Base-by-base conservation (phyloP, 2,329 filamentous ascomycete species). In the Neoarthrinium moseri region DNA sequence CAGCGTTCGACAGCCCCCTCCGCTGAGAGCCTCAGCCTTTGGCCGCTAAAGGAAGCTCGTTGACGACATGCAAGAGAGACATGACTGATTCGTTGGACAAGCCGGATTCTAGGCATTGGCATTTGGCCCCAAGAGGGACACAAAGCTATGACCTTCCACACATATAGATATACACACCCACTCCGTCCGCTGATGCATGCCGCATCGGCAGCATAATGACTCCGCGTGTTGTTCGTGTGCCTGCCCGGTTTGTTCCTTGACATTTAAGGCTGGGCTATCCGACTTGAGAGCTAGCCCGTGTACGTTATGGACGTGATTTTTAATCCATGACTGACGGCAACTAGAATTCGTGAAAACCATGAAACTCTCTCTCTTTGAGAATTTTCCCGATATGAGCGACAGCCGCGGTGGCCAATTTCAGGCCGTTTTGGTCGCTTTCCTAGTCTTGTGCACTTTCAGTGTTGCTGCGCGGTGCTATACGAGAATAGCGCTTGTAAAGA, bases 381-480 rank as follows among this genome's bases (percentile, higher is more conserved):
- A 6, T 20, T 20, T 41, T 15, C 7, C 12, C 29, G 15, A 17
- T 6, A 44, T 44, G 41, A 32, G 15, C 6, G 41, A 44, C 20
- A 44, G 30, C 10, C 30, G 41, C 24, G 41, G 26, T 11, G 30
- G 30, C 12, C 41, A 44, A 18, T 32, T 44, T 7, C 21, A 44
- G 22, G 41, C 26, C 41, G 41, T 44, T 11, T 17, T 44, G n/a
- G 27, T 35, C 32, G 22, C 41, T 20, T 44, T 44, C 17, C 30
- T 44, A 6, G 22, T 27, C 10, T 11, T 22, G 11, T 18, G 13
- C 15, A 32, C 27, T 20, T 17, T 44, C 10, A 44, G 15, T 22
- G 22, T 44, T 20, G 32, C 32, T 11, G 41, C 41, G 32, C 30
- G 41, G n/a, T 21, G 20, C 8, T 44, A 44, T 36, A 44, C 41